Evolutionary conservation across 2,329 filamentous ascomycete genomes (phyloP).

Genomic region (Gliomastix tumulicola): DNA sequence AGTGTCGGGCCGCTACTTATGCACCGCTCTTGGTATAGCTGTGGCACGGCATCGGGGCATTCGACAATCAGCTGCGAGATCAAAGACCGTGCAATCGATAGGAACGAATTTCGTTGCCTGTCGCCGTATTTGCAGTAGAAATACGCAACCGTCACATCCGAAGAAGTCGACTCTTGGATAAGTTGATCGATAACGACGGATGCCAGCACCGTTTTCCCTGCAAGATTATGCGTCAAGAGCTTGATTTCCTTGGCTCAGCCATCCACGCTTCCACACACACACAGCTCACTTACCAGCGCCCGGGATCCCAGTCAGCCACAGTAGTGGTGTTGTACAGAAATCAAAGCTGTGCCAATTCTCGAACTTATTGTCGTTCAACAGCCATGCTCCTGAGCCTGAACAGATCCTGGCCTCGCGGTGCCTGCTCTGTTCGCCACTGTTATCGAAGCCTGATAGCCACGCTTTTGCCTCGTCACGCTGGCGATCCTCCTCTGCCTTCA

Average conservation of each 20-base stretch:
- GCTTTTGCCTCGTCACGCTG: neutral
- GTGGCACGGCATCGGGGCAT: neutral
- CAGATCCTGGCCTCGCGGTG: neutral
- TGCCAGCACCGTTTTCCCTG: conserved; percentile 33
- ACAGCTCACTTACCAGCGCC: conserved; percentile 5
- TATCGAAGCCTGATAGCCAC: neutral
- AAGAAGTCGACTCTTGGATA: conserved; percentile 12
- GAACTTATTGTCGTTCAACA: neutral
- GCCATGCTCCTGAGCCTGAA: neutral
- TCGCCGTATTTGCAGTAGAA: conserved; percentile 32
- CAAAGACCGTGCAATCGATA: neutral
- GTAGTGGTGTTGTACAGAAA: conserved; percentile 4
- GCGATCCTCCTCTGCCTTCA: neutral
- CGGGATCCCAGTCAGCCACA: conserved; percentile 25
- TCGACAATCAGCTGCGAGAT: neutral
- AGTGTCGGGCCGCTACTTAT: neutral
- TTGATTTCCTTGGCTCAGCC: neutral
- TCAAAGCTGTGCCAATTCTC: neutral
- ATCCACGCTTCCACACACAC: conserved; percentile 4
- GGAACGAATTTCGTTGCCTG: conserved; percentile 1
- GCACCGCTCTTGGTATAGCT: neutral
- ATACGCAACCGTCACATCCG: conserved; percentile 11
- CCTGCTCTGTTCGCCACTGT: neutral
- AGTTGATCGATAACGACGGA: conserved; percentile 25
- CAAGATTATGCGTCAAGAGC: neutral